Percentiles rank a stretch among this genome's conserved stretches.
These are phyloP conservation scores for Agrocybe praecox DNA, from an alignment of 768 basidiomycete species.

Conservation along the genomic window DNA sequence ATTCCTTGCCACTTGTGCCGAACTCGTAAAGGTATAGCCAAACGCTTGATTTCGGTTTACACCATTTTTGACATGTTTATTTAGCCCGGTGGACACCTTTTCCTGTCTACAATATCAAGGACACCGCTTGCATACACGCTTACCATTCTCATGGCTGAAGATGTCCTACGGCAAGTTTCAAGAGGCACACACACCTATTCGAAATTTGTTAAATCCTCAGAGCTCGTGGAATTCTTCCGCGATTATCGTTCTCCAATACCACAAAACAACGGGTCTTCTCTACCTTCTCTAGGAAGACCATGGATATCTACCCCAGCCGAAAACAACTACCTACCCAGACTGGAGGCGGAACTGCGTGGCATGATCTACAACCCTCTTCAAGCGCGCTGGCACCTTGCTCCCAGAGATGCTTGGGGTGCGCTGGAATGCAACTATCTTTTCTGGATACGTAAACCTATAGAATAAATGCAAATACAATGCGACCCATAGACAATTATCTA, in stretches of 20 bases:
- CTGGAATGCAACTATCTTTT: conserved; percentile 79
- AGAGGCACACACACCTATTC: conserved; percentile 90
- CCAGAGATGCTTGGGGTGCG: conserved; percentile 56
- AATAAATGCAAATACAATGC: neutral
- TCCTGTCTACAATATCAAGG: conserved; percentile 94
- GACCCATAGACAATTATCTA: neutral
- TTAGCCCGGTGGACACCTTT: conserved; percentile 94
- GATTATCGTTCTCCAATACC: conserved; percentile 41
- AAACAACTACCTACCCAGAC: conserved; percentile 53
- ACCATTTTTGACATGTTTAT: neutral
- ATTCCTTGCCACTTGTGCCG: conserved; percentile 81
- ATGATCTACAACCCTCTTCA: conserved; percentile 75
- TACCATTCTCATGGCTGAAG: conserved; percentile 72
- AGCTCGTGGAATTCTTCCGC: conserved; percentile 84
- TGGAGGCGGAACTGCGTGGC: conserved; percentile 80
- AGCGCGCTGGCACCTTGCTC: conserved; percentile 70
- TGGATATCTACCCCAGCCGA: conserved; percentile 62
- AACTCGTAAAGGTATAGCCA: conserved; percentile 82
- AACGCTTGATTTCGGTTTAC: neutral
- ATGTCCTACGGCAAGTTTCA: conserved; percentile 76
- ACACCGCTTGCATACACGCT: conserved; percentile 52
- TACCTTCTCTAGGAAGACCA: conserved; percentile 27
- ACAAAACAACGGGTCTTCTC: conserved; percentile 5
- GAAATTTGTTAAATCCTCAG: conserved; percentile 87
- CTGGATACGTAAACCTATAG: conserved; percentile 76